Base-by-base conservation (phyloP, 2,329 filamentous ascomycete genomes). In the Pseudogymnoascus sp. region DNA sequence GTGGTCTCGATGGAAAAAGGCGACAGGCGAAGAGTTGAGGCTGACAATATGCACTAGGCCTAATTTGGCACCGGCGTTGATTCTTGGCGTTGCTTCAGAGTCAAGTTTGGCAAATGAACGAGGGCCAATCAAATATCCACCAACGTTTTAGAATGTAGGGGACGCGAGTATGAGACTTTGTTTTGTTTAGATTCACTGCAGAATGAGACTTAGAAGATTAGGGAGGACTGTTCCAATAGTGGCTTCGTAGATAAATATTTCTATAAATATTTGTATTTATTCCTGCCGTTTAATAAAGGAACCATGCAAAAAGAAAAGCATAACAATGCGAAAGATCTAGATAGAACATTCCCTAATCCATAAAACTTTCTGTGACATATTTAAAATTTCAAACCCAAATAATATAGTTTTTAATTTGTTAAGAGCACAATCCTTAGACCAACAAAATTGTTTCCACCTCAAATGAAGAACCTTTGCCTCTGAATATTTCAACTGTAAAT, bases 11-110 rank as follows among this genome's bases (percentile, higher is more conserved):
- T 42, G 35, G 38, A 61, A 61, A 61, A 61, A 61, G 59, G 59
- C 59, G 59, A 38, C 59, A 40, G 59, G 35, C 21, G 59, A 61
- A 61, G 59, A 56, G 50, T 61, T 61, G 59, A 61, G 59, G 75
- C 72, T 74, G 72, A 73, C 74, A 71, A 67, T 61, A 53, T 6
- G 53, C 71, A 68, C 77, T 79, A 79, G 66, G n/a, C 76, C 69
- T 2, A 2, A 68, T 70, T 69, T 13, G 68, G 72, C 59, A 64
- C 63, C 68, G 50, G 50, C 50, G 50, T 56, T 33, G n/a, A 7
- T 33, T 56, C 50, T 56, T 56, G 50, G 50, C 50, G 50, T 56
- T 56, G 50, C 50, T 35, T 33, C 50, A 33, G 50, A 56, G n/a
- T 35, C 29, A 56, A 56, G 29, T 33, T 29, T 21, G 11, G n/a